Evolutionary conservation across 371 early-diverging fungal species (phyloP).

Genomic region (Mortierella sp.): DNA sequence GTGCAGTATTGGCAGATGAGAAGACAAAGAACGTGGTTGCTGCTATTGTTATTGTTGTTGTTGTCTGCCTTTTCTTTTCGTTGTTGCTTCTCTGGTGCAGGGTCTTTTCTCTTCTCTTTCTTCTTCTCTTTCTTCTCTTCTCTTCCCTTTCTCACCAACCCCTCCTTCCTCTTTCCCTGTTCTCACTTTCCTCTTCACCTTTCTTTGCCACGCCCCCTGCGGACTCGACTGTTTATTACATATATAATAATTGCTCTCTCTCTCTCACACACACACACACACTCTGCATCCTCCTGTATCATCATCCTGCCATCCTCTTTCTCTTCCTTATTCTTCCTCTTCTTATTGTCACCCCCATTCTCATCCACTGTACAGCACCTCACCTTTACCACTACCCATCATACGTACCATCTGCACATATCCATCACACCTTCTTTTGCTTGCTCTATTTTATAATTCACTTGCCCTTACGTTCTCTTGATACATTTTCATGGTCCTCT

Average conservation of each 20-base stretch:
- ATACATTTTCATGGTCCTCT: constrained; percentile 1
- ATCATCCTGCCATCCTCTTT: too few relatives aligned
- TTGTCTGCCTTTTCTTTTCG: background rate
- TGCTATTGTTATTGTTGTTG: too few relatives aligned
- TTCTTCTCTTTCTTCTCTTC: background rate
- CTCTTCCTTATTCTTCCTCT: background rate
- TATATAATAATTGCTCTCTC: background rate
- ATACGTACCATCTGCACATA: background rate
- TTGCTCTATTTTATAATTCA: background rate
- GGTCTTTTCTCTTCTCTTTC: background rate
- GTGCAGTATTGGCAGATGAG: background rate
- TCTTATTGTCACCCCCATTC: background rate
- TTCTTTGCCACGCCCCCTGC: background rate
- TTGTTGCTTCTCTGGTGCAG: background rate
- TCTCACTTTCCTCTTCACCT: background rate
- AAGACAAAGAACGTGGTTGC: too few relatives aligned
- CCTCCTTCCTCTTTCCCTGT: background rate
- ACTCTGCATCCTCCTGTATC: background rate
- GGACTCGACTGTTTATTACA: too few relatives aligned
- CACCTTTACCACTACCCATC: background rate
- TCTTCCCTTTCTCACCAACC: background rate
- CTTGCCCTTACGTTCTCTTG: background rate
- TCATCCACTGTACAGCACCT: background rate
- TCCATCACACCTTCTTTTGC: background rate
- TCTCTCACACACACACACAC: background rate